Conservation (phyloP, 169 alveolate species). For the Plasmodium reichenowi region DNA sequence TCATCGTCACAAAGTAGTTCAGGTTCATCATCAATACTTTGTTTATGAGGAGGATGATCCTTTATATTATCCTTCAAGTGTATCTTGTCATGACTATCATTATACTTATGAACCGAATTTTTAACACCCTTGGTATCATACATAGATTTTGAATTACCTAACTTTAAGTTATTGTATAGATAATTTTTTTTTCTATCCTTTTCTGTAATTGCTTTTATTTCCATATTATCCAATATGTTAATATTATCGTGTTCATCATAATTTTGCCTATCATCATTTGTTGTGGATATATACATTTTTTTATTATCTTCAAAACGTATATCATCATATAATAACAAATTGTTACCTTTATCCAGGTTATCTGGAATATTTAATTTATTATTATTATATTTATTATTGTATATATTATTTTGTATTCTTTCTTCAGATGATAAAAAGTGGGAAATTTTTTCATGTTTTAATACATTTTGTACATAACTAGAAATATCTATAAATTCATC, state of each 20-base stretch:
- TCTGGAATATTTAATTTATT: neutral
- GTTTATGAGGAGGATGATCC: neutral
- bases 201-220: too few relatives aligned
- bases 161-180: too few relatives aligned
- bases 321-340: too few relatives aligned
- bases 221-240: too few relatives aligned
- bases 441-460: slow-evolving; percentile 28
- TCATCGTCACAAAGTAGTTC: neutral
- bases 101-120: neutral
- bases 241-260: too few relatives aligned
- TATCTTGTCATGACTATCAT: neutral
- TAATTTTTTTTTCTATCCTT: too few relatives aligned
- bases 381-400: too few relatives aligned
- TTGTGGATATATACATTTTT: too few relatives aligned
- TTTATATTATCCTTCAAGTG: neutral
- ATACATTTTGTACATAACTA: slow-evolving; percentile 43
- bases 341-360: neutral
- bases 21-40: neutral
- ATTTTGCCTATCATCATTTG: too few relatives aligned
- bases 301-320: too few relatives aligned
- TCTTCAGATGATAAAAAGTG: neutral
- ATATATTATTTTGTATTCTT: neutral
- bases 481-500: slow-evolving; percentile 50
- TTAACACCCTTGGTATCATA: too few relatives aligned
- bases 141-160: too few relatives aligned